phyloP scores from a whole-genome alignment of 179 eudicot species.

The Drosera spatulata region DNA sequence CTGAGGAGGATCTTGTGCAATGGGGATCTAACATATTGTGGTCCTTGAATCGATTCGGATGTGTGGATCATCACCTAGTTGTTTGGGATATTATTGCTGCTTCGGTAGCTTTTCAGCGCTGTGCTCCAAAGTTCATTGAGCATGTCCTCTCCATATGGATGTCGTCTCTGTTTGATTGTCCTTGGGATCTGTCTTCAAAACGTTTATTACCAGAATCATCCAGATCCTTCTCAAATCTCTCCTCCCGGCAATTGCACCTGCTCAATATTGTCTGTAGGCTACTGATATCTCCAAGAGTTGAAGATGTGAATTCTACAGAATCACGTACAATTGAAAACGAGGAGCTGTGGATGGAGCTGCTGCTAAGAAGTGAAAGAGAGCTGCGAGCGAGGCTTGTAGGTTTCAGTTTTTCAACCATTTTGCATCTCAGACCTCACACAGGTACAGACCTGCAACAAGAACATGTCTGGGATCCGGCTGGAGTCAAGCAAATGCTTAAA shows the following conservation, averaged over 20 bases:
- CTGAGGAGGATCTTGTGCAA: conserved; percentile 34
- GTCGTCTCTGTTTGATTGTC: conserved; percentile 16
- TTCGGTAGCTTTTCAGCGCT: conserved; percentile 54
- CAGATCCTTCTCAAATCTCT: conserved; percentile 26
- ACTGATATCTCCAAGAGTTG: conserved; percentile 27
- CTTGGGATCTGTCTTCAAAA: conserved; percentile 16
- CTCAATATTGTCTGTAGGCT: conserved; percentile 57
- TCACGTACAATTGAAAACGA: conserved; percentile 24
- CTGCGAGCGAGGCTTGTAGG: conserved; percentile 70
- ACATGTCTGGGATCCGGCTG: conserved; percentile 38
- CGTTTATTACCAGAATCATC: conserved; percentile 21
- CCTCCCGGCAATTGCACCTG: conserved; percentile 61
- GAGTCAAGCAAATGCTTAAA: conserved; percentile 54
- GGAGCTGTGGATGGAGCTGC: conserved; percentile 53
- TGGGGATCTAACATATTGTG: conserved; percentile 65
- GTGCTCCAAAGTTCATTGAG: conserved; percentile 31
- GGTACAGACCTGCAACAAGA: conserved; percentile 6
- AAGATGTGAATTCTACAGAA: conserved; percentile 19
- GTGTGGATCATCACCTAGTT: conserved; percentile 41
- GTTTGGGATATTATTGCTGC: conserved; percentile 78
- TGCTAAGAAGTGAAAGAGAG: conserved; percentile 49
- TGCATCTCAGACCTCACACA: conserved; percentile 14
- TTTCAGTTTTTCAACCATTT: conserved; percentile 35
- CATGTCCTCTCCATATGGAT: conserved; percentile 48
- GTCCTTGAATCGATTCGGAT: conserved; percentile 49